These are phyloP conservation scores for Cucumis cinereus DNA, from an alignment of 306 rosid species.

Conservation along the genomic window DNA sequence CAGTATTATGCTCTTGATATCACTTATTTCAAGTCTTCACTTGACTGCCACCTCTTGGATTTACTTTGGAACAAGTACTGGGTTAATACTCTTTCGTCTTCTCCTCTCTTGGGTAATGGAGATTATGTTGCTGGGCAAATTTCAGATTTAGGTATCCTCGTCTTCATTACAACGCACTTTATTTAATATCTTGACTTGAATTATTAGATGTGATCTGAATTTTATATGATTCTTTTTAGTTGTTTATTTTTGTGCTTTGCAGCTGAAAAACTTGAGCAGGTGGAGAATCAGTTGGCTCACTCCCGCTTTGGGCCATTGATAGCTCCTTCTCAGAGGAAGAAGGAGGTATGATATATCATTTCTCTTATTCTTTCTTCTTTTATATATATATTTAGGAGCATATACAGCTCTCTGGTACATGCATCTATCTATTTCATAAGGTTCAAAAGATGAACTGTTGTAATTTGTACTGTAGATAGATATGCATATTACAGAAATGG, in stretches of 20 bases:
- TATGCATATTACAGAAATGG: neutral
- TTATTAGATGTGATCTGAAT: neutral
- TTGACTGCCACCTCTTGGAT: slow-evolving; percentile 89
- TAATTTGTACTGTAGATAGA: neutral
- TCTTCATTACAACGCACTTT: neutral
- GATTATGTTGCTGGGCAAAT: slow-evolving; percentile 96
- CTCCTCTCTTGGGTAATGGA: slow-evolving; percentile 86
- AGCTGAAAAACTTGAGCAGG: slow-evolving; percentile 97
- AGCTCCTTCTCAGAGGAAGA: slow-evolving; percentile 68
- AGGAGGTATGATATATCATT: slow-evolving; percentile 40
- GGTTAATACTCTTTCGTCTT: slow-evolving; percentile 88
- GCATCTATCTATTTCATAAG: neutral
- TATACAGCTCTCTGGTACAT: neutral
- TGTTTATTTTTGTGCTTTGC: slow-evolving; percentile 17
- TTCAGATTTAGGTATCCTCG: slow-evolving; percentile 66
- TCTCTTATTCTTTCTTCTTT: neutral
- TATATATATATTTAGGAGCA: neutral
- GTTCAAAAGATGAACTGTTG: neutral
- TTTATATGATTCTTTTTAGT: slow-evolving; percentile 6
- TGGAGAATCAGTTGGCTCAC: slow-evolving; percentile 83
- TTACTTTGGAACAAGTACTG: slow-evolving; percentile 91
- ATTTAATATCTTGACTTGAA: neutral
- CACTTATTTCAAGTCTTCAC: slow-evolving; percentile 87
- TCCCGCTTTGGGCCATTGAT: slow-evolving; percentile 78
- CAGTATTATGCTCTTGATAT: slow-evolving; percentile 95